These are phyloP conservation scores for Xanthoceras sorbifolium DNA, from an alignment of 345 rosid genomes.

Conservation along the genomic window DNA sequence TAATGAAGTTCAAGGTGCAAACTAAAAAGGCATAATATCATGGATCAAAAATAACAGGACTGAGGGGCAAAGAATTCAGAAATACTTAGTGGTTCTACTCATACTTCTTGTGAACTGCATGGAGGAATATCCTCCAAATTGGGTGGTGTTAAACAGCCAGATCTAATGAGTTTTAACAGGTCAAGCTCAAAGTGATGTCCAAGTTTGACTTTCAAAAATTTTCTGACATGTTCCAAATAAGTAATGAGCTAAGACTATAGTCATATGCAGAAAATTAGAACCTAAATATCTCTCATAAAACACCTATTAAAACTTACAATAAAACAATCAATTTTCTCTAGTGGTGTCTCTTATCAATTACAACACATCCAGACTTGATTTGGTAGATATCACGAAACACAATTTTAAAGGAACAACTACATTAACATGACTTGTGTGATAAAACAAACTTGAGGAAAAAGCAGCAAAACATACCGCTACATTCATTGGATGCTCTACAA, in stretches of 20 bases:
- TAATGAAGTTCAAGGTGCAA: background rate
- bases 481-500: constrained; percentile 65
- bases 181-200: background rate
- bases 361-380: background rate
- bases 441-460: constrained; percentile 15
- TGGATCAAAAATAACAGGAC: background rate
- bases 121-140: background rate
- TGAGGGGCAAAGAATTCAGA: background rate
- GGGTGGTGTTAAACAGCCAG: background rate
- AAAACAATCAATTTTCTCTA: background rate
- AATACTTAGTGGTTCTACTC: background rate
- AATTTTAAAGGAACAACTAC: background rate
- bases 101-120: background rate
- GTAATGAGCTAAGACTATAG: background rate
- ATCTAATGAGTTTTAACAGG: background rate
- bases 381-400: background rate
- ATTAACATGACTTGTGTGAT: background rate
- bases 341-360: background rate
- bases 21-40: background rate
- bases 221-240: background rate
- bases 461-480: constrained; percentile 42
- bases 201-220: background rate
- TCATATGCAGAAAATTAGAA: background rate
- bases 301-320: background rate
- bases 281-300: background rate